Evolutionary conservation across 1,284 basidiomycete species (phyloP), one percentile per base, ranked within the genome.

Genomic region (Leccinum variabile): DNA sequence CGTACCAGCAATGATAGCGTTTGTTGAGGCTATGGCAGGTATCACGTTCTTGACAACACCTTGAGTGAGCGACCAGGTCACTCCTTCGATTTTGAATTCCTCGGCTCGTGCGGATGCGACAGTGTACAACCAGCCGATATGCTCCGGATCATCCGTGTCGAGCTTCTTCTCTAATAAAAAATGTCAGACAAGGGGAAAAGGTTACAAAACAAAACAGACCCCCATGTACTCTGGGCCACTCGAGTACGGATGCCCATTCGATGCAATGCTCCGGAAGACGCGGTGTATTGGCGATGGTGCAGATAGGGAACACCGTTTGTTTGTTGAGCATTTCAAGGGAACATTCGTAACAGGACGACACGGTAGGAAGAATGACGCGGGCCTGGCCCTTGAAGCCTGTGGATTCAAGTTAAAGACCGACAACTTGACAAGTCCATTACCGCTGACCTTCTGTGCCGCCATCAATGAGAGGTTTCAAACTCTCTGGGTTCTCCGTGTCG

Each of bases 21-120:
- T 98, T 10, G 96, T 98, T 2, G 93, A 95, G 1, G 95, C 95
- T 67, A 98, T 97, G 35, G 97, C 97, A 13, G 97, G 97, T 67
- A 99, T 99, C 76, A 99, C 98, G 75, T 98, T 98, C 83, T 99
- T 99, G 57, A 99, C 96, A 37, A 99, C 97, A 54, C 97, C 97
- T 76, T 99, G 97, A 0, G 97, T 99, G 52, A 98, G 81, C 5
- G 92, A 90, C 94, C 97, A 99, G 4, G 96, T 98, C 30, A 99
- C 95, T 41, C 97, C 97, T 71, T 96, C 92, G 63, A 99, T 99
- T 64, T 94, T 94, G 82, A 97, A 98, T 70, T 95, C 89, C 63
- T 89, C 84, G 0, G 97, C 97, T 54, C 97, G 89, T 30, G 82
- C 81, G 28, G 84, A 81, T 5, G 97, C 97, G 33, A 88, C 78